Percentiles rank a stretch among this genome's conserved stretches.
These are phyloP conservation scores for Lunularia cruciata DNA, from an alignment of 225 moss, liverwort and hornwort genomes.

Conservation along the genomic window DNA sequence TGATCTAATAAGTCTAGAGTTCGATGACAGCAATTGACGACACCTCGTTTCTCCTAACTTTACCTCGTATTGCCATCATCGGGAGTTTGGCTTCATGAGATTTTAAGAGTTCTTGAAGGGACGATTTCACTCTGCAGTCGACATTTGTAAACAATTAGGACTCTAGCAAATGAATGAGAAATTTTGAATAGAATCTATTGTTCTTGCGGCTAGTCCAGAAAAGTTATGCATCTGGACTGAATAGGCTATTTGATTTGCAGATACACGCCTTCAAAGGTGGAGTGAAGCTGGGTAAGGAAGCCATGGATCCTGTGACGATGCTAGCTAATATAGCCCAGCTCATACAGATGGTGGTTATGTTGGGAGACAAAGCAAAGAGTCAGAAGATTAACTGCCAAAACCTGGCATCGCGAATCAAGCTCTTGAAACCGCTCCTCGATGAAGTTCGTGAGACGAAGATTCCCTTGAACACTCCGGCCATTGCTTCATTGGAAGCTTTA, in stretches of 20 bases:
- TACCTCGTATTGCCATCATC: too few species aligned
- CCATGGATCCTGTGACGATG: conserved; percentile 37
- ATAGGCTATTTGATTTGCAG: conserved; percentile 13
- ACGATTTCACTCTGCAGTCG: too few species aligned
- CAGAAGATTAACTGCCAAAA: conserved; percentile 54
- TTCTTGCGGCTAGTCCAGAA: too few species aligned
- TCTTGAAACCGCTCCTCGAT: conserved; percentile 55
- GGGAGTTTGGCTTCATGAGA: too few species aligned
- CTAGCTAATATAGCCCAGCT: conserved; percentile 36
- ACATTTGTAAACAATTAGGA: too few species aligned
- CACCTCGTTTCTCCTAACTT: too few species aligned
- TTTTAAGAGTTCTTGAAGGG: too few species aligned
- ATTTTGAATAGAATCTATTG: too few species aligned
- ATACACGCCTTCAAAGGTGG: conserved; percentile 3
- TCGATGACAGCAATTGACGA: too few species aligned
- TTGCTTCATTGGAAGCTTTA: conserved; percentile 38
- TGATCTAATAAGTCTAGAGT: too few species aligned
- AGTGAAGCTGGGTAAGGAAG: background rate
- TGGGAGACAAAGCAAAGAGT: conserved; percentile 40
- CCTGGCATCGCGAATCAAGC: conserved; percentile 52
- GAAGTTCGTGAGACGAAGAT: conserved; percentile 57
- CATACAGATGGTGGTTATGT: conserved; percentile 44
- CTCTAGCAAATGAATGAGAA: too few species aligned
- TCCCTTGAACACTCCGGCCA: conserved; percentile 29
- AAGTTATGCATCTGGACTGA: too few species aligned